Percentiles rank a stretch among this genome's conserved stretches.
Evolutionary conservation across 2,329 filamentous ascomycete genomes (phyloP).

Genomic region (Falciphora oryzae): DNA sequence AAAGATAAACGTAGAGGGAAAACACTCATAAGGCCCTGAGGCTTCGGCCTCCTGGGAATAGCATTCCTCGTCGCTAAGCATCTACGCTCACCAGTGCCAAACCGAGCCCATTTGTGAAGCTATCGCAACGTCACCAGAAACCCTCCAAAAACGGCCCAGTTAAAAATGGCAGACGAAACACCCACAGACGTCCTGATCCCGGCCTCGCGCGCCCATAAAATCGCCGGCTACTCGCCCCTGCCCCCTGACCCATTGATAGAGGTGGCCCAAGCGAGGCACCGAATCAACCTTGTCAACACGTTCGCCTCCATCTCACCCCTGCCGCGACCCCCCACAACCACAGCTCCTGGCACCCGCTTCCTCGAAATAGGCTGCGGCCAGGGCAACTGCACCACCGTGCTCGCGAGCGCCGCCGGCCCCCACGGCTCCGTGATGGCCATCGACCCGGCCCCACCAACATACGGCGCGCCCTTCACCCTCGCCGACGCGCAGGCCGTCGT

Average conservation of each 20-base stretch:
- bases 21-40: too few relatives aligned
- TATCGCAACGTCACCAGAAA: not conserved
- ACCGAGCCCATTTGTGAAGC: not conserved
- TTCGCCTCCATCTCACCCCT: slow-evolving; percentile 21
- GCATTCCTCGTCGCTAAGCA: not conserved
- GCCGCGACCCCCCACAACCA: slow-evolving; percentile 10
- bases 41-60: too few relatives aligned
- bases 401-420: slow-evolving; percentile 42
- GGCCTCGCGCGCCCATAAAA: not conserved
- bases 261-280: slow-evolving; percentile 22
- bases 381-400: slow-evolving; percentile 48
- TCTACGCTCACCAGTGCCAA: not conserved
- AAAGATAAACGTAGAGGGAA: not conserved
- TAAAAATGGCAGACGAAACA: not conserved
- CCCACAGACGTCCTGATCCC: not conserved
- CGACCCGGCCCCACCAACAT: slow-evolving; percentile 45
- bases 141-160: not conserved
- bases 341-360: slow-evolving; percentile 34
- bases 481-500: slow-evolving; percentile 42
- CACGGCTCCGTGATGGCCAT: slow-evolving; percentile 37
- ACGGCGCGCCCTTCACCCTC: slow-evolving; percentile 44
- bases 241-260: not conserved
- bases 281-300: slow-evolving; percentile 27
- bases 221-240: slow-evolving; percentile 3
- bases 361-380: slow-evolving; percentile 57